These are phyloP conservation scores for Clathrus columnatus DNA, from an alignment of 768 basidiomycete genomes.

Conservation along the genomic window DNA sequence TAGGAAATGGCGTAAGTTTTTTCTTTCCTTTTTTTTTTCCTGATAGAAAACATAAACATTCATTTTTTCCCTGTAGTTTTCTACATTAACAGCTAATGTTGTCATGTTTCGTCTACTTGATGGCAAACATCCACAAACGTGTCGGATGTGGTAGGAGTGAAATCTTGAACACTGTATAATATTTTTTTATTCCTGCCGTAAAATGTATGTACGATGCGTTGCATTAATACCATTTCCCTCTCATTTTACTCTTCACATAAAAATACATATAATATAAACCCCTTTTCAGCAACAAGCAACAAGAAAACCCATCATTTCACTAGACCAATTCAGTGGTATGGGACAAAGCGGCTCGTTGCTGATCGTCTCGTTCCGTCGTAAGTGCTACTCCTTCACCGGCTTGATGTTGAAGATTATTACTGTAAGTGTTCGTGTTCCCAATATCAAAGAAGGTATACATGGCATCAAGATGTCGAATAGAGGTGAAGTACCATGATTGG, in stretches of 20 bases:
- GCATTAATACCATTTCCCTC: too few relatives aligned
- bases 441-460: neutral
- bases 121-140: conserved; percentile 25
- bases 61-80: conserved; percentile 27
- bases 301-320: too few relatives aligned
- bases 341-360: neutral
- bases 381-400: too few relatives aligned
- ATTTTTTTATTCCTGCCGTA: too few relatives aligned
- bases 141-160: conserved; percentile 30
- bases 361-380: too few relatives aligned
- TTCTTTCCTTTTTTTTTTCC: neutral
- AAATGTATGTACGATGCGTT: too few relatives aligned
- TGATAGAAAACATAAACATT: neutral
- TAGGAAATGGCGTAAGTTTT: conserved; percentile 59
- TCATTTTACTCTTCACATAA: neutral
- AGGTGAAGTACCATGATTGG: neutral
- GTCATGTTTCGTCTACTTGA: conserved; percentile 35
- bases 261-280: neutral
- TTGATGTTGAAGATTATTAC: neutral
- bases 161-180: too few relatives aligned
- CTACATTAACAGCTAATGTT: conserved; percentile 40
- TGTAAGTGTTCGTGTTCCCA: neutral
- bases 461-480: neutral
- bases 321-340: too few relatives aligned
- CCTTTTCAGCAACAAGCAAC: too few relatives aligned